These are phyloP conservation scores for Cyclotella baltica DNA, from an alignment of 108 stramenopile species.

Conservation along the genomic window DNA sequence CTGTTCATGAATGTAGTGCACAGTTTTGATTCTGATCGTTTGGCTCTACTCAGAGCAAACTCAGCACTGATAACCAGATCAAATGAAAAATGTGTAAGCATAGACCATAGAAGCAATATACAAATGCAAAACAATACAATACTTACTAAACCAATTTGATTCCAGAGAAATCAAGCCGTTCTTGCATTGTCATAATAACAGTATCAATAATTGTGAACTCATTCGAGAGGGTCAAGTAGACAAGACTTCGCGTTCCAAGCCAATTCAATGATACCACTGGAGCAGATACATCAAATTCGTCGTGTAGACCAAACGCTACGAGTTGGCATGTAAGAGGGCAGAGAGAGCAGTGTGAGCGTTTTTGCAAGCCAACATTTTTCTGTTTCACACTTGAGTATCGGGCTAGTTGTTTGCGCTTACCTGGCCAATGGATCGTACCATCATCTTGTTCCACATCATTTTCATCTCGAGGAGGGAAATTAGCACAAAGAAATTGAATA, in stretches of 20 bases:
- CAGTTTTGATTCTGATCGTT: slow-evolving; percentile 10
- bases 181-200: slow-evolving; percentile 88
- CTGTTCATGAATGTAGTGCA: slow-evolving; percentile 83
- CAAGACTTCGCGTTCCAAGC: slow-evolving; percentile 78
- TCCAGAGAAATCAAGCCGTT: slow-evolving; percentile 84
- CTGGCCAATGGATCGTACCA: slow-evolving; percentile 66
- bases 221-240: slow-evolving; percentile 73
- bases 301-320: slow-evolving; percentile 86
- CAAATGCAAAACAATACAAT: background rate
- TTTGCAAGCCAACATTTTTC: no score
- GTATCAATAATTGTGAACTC: slow-evolving; percentile 85
- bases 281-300: slow-evolving; percentile 78
- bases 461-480: slow-evolving; percentile 54
- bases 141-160: slow-evolving; percentile 68
- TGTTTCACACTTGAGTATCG: no score
- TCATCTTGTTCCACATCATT: slow-evolving; percentile 37
- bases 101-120: no score
- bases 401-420: no score
- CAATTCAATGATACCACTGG: slow-evolving; percentile 88
- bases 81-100: no score
- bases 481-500: slow-evolving; percentile 79
- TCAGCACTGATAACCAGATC: slow-evolving; percentile 73
- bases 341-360: no score
- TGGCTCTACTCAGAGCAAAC: slow-evolving; percentile 69
- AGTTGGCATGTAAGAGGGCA: no score